Evolutionary conservation across 495 filamentous ascomycete genomes (phyloP), one percentile per base, ranked within the genome.

Genomic region (Penicillium flavigenum): DNA sequence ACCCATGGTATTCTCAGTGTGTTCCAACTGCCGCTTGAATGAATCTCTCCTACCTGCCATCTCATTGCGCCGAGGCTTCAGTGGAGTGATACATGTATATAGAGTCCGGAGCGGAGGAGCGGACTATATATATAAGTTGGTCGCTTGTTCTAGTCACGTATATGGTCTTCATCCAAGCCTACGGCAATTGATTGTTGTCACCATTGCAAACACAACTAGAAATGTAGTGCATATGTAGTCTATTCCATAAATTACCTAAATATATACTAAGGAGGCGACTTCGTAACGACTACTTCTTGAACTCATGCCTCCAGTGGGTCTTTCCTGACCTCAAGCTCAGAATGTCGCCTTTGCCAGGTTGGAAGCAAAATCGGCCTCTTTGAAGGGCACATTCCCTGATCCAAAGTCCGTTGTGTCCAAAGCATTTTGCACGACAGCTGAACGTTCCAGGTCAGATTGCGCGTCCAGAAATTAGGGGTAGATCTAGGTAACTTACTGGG

Each of bases 1-100:
- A 81, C 59, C 64, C 73, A 5, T 82, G 68, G 55, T 83, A 83
- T 54, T 80, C 74, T 8, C 80, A 82, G 65, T 83, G 80, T 62
- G 39, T 80, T 26, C 60, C 67, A 7, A 64, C 64, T n/a, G 50
- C 46, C 49, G 47, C 16, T 31, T 65, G 16, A 49, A 44, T 45
- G 17, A 8, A 11, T 16, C n/a, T n/a, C n/a, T 3, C 5, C 5
- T 7, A n/a, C 5, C 2, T n/a, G 14, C 14, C 1, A 16, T n/a
- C n/a, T 16, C 5, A n/a, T 38, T 38, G 14, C 14, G 5, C 14
- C 5, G 14, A 34, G 34, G 5, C 14, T 5, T 38, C 4, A n/a
- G 14, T n/a, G 2, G 14, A n/a, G 14, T 38, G 4, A n/a, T 16
- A 16, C 9, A 31, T 31, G 29, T 31, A 11, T 31, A 31, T 31